These are phyloP conservation scores for Globisporangium nodosum DNA, from an alignment of 352 stramenopile genomes.

Conservation along the genomic window DNA sequence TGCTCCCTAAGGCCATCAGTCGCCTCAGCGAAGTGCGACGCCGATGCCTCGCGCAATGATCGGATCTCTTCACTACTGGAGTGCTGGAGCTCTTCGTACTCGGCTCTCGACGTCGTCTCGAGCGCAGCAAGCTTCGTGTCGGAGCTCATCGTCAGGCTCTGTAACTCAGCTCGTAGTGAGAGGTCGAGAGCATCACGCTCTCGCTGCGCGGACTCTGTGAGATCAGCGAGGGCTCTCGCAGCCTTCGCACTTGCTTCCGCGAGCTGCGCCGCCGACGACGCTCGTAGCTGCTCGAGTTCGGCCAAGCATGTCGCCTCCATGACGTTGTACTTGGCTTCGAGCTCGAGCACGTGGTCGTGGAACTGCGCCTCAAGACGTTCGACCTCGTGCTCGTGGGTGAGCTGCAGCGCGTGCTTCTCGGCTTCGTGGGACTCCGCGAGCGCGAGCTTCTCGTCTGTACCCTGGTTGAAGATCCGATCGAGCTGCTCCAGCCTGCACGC, in stretches of 20 bases:
- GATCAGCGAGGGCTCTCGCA: neutral
- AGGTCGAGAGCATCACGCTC: constrained; percentile 4
- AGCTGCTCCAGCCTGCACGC: constrained; percentile 25
- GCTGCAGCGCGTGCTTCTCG: constrained; percentile 24
- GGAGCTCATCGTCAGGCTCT: constrained; percentile 6
- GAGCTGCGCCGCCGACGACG: constrained; percentile 17
- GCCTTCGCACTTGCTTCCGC: constrained; percentile 4
- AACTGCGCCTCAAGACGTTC: constrained; percentile 21
- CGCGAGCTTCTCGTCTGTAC: constrained; percentile 36
- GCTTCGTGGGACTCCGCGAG: constrained; percentile 28
- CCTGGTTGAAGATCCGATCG: constrained; percentile 30
- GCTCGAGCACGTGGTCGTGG: constrained; percentile 16
- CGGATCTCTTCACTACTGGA: constrained; percentile 22
- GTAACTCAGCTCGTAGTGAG: neutral
- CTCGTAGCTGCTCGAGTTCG: constrained; percentile 32
- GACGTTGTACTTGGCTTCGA: constrained; percentile 25
- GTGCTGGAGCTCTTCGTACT: constrained; percentile 20
- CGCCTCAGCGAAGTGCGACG: constrained; percentile 18
- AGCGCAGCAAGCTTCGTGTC: constrained; percentile 21
- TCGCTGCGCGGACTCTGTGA: constrained; percentile 3
- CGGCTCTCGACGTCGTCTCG: constrained; percentile 9
- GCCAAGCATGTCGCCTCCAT: constrained; percentile 28
- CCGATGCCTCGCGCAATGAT: constrained; percentile 17
- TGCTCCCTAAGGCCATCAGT: constrained; percentile 20
- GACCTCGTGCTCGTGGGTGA: constrained; percentile 21